Evolutionary conservation across 768 basidiomycete species (phyloP), one percentile per base, ranked within the genome.

Genomic region (Auricularia cornea): DNA sequence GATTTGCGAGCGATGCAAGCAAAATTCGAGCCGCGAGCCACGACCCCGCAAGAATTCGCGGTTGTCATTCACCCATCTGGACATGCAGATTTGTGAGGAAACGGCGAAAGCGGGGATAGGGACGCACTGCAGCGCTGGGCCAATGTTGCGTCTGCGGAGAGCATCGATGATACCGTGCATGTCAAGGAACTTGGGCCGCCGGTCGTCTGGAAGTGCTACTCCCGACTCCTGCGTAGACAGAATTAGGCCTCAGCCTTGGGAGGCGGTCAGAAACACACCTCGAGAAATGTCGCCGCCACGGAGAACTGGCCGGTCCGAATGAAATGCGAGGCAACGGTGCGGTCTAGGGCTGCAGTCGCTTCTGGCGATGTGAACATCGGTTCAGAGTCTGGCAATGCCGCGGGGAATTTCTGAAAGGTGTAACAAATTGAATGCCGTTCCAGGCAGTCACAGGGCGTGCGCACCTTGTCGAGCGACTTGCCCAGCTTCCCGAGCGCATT

Each of bases 391-490:
- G 90, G 90, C 70, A 69, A 82, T 68, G 77, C 86, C 81, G 82
- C 83, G 79, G 74, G 61, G 59, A 75, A 77, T 68, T 67, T 74
- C 89, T 92, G 59, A n/a, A 29, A 31, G 59, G 44, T 48, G n/a
- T 18, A 48, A 6, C 12, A 48, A 6, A 48, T 20, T 1, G 63
- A 56, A 29, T 61, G 59, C 62, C 4, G 6, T 30, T 28, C 6
- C 28, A 16, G 29, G 38, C 54, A 56, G 59, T 51, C 23, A 32
- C n/a, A n/a, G n/a, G n/a, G n/a, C n/a, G 16, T 29, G 64, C 80
- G 51, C 62, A 91, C 96, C 88, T 97, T 98, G 71, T 98, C 96
- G 71, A 98, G 74, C 0, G 86, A 82, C 75, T 94, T 98, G 31
- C 92, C 92, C 40, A 95, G 79, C 67, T 84, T 84, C 30, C 86